phyloP scores from a whole-genome alignment of 2,329 filamentous ascomycete genomes.

The Passalora sequoiae region DNA sequence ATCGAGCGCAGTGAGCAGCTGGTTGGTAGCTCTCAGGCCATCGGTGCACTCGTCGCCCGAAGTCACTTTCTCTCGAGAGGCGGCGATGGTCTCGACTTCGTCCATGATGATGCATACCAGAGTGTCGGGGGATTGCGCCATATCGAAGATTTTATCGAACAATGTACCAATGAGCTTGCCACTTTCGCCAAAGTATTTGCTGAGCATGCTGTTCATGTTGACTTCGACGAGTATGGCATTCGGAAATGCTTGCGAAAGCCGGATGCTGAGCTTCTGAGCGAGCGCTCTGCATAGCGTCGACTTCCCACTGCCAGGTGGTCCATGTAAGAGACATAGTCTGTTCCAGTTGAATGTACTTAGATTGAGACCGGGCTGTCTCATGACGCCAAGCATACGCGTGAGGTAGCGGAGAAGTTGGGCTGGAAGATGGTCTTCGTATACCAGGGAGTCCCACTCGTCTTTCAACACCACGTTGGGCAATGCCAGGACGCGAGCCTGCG shows the following conservation, averaged over 20 bases:
- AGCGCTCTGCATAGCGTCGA: constrained; percentile 43
- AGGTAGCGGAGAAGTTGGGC: constrained; percentile 38
- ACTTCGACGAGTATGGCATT: constrained; percentile 41
- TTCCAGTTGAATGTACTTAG: constrained; percentile 43
- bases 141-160: constrained; percentile 37
- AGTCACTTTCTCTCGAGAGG: constrained; percentile 39
- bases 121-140: constrained; percentile 38
- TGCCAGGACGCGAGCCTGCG: constrained; percentile 32
- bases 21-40: constrained; percentile 47
- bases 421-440: constrained; percentile 42
- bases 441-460: constrained; percentile 44
- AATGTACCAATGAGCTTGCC: constrained; percentile 41
- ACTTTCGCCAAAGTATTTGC: constrained; percentile 47
- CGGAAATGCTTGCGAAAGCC: constrained; percentile 36
- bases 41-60: constrained; percentile 43
- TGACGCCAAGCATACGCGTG: constrained; percentile 36
- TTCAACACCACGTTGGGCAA: constrained; percentile 39
- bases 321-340: constrained; percentile 40
- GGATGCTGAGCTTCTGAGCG: constrained; percentile 49
- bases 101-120: constrained; percentile 47
- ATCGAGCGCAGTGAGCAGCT: constrained; percentile 47
- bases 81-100: constrained; percentile 48
- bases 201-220: constrained; percentile 43
- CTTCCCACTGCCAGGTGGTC: constrained; percentile 43
- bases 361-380: constrained; percentile 34